These are phyloP conservation scores for Cynara cardunculus DNA, from an alignment of 129 eudicot genomes.

Conservation along the genomic window DNA sequence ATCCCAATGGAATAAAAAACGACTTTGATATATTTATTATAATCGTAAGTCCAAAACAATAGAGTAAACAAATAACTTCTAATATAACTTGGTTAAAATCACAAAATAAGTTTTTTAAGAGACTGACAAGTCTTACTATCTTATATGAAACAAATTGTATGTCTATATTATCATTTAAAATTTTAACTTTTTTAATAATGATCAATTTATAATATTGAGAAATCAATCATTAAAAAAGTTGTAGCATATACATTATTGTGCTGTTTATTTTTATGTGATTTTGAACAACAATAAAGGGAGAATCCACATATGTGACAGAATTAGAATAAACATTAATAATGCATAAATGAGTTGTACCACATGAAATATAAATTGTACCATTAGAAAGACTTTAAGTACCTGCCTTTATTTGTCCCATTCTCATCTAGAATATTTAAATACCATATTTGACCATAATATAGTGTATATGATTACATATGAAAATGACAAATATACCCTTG, in stretches of 20 bases:
- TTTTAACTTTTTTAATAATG: not conserved
- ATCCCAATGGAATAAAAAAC: no score
- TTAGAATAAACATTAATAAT: not conserved
- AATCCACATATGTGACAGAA: slow-evolving; percentile 5
- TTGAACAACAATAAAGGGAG: not conserved
- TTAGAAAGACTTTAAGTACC: not conserved
- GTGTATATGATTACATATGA: not conserved
- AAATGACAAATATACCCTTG: not conserved
- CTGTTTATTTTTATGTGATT: not conserved
- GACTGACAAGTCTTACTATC: not conserved
- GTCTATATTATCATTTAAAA: no score
- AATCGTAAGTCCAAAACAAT: no score
- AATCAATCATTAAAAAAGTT: not conserved
- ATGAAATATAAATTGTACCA: slow-evolving; percentile 1
- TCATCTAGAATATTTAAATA: not conserved
- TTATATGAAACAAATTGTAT: no score
- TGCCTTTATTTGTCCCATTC: slow-evolving; percentile 3
- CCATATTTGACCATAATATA: not conserved
- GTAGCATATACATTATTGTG: slow-evolving; percentile 2
- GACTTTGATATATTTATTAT: no score
- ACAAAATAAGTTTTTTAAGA: no score
- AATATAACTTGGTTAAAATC: not conserved
- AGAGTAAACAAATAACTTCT: not conserved
- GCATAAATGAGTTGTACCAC: not conserved
- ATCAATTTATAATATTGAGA: not conserved